Evolutionary conservation across 2,329 filamentous ascomycete species (phyloP).

Genomic region (Venturia pyrina): DNA sequence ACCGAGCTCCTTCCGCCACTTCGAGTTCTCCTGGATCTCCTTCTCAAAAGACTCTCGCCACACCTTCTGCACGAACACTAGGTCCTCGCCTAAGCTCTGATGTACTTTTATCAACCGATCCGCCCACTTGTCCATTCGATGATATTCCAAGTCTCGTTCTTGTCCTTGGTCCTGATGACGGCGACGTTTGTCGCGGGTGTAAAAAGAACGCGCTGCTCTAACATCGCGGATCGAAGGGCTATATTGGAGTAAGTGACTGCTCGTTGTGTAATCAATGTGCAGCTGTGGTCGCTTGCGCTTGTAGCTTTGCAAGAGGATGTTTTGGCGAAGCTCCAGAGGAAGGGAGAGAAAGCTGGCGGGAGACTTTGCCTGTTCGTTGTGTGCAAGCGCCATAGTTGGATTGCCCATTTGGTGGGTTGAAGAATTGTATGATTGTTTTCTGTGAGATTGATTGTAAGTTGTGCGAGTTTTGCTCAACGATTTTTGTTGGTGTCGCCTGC

Average conservation of each 20-base stretch:
- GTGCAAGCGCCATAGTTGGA: neutral
- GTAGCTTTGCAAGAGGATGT: neutral
- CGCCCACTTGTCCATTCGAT: neutral
- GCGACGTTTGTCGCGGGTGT: neutral
- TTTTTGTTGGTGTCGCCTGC: neutral
- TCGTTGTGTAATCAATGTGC: neutral
- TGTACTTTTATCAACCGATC: neutral
- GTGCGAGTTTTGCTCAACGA: neutral
- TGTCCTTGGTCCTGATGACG: neutral
- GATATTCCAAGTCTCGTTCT: neutral
- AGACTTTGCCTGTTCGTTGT: neutral
- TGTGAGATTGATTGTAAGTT: neutral
- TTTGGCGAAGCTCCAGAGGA: neutral
- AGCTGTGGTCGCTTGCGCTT: neutral
- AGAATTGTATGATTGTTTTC: neutral
- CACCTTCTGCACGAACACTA: neutral
- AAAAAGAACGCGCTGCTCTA: neutral
- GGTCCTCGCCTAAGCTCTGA: neutral
- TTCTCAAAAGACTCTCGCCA: neutral
- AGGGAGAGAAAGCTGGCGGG: neutral
- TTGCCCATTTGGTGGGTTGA: too few species aligned
- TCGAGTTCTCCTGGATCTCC: neutral
- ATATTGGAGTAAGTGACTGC: neutral
- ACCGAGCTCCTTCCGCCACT: neutral
- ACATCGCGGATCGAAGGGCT: neutral